phyloP scores from a whole-genome alignment of 306 rosid species.

The Abrus pulchellus region DNA sequence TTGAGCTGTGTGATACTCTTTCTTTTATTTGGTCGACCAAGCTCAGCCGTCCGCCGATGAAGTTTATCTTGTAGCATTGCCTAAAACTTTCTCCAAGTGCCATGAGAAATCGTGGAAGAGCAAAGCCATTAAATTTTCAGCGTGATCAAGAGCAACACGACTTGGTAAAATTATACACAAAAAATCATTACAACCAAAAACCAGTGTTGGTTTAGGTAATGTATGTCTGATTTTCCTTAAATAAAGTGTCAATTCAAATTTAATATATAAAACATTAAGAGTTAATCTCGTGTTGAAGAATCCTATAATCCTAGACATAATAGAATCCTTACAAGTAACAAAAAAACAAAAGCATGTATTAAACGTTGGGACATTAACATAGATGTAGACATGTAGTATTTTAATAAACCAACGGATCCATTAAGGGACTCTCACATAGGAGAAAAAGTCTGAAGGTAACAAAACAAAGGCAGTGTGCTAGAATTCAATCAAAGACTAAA shows the following conservation, averaged over 20 bases:
- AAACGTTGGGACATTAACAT: background rate
- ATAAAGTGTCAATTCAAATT: too few relatives aligned
- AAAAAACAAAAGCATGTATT: conserved; percentile 30
- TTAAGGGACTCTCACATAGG: background rate
- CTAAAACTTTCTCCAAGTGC: background rate
- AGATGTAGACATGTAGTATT: background rate
- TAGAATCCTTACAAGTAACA: background rate
- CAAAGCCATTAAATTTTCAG: background rate
- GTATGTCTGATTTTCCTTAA: too few relatives aligned
- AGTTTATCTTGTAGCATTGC: background rate
- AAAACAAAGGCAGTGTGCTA: background rate
- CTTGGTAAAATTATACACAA: background rate
- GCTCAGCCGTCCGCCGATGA: background rate
- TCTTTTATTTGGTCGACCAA: too few relatives aligned
- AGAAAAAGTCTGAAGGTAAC: background rate
- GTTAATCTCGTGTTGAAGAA: too few relatives aligned
- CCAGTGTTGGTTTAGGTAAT: too few relatives aligned
- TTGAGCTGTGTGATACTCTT: background rate
- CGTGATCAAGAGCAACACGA: background rate
- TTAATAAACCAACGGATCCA: background rate
- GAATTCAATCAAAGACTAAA: conserved; percentile 18
- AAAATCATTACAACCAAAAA: too few relatives aligned
- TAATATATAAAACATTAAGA: too few relatives aligned
- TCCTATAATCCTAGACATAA: too few relatives aligned
- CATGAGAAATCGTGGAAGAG: background rate